A percentile compares a stretch with the other conserved stretches of the same genome.
Evolutionary conservation across 1,284 basidiomycete species (phyloP).

Genomic region (Leucoagaricus sp.): DNA sequence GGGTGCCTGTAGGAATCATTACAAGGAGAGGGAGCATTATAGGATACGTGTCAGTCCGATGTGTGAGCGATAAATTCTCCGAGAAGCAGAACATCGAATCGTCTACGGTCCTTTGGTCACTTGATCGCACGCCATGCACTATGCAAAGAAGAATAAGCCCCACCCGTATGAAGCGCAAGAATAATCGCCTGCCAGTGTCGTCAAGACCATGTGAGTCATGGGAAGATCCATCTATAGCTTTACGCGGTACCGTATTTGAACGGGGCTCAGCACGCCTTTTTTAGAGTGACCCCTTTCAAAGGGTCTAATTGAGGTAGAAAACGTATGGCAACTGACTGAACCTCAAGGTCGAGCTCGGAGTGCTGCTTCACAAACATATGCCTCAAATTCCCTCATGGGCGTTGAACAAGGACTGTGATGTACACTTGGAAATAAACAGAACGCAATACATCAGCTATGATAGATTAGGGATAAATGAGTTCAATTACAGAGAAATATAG

Average conservation of each 20-base stretch:
- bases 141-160: constrained; percentile 1
- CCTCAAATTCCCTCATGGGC: background rate
- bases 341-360: background rate
- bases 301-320: background rate
- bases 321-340: background rate
- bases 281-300: background rate
- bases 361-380: background rate
- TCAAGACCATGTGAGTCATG: constrained; percentile 10
- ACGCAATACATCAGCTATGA: constrained; percentile 1
- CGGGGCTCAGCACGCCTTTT: no score
- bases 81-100: constrained; percentile 16
- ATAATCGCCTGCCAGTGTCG: constrained; percentile 8
- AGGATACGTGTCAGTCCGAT: constrained; percentile 30
- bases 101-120: constrained; percentile 25
- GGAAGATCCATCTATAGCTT: background rate
- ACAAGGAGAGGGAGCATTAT: constrained; percentile 15
- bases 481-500: constrained; percentile 12
- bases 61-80: constrained; percentile 27
- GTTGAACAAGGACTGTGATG: background rate
- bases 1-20: background rate
- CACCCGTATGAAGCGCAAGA: constrained; percentile 9
- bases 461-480: constrained; percentile 14
- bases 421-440: constrained; percentile 3
- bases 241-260: no score
- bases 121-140: constrained; percentile 28